Conservation (phyloP, 768 basidiomycete genomes). For the Boletus pseudopeckii region DNA sequence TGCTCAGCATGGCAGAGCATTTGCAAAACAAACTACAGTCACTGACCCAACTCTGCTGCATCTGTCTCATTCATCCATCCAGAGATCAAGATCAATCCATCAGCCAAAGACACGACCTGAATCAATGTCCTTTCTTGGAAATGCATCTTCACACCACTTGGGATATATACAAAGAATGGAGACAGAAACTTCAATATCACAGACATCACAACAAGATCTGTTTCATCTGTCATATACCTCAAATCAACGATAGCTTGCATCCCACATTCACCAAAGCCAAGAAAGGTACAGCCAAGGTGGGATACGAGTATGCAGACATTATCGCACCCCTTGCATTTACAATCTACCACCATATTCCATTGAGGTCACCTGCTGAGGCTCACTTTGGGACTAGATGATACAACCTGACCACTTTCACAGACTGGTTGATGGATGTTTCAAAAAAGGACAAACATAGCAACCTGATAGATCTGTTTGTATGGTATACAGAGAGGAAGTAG, state of each 20-base stretch:
- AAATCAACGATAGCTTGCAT: background rate
- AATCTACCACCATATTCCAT: background rate
- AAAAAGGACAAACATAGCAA: background rate
- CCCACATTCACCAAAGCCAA: background rate
- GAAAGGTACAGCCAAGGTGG: background rate
- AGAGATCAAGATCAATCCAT: accelerated
- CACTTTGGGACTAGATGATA: too few species aligned
- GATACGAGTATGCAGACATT: background rate
- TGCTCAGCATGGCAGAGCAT: background rate
- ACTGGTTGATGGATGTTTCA: background rate
- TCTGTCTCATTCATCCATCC: background rate
- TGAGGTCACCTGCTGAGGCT: too few species aligned
- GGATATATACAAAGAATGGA: background rate
- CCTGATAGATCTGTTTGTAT: background rate
- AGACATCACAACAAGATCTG: conserved; percentile 8
- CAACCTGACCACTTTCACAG: background rate
- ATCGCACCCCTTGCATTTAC: background rate
- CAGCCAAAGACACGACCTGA: background rate
- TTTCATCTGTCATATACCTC: conserved; percentile 7
- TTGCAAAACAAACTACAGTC: background rate
- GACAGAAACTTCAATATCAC: background rate
- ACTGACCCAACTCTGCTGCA: background rate
- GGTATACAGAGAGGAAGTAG: background rate
- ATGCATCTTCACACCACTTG: background rate
- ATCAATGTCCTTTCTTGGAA: background rate